Evolutionary conservation across 106 monocot genomes (phyloP).

Genomic region (Vanilla planifolia): DNA sequence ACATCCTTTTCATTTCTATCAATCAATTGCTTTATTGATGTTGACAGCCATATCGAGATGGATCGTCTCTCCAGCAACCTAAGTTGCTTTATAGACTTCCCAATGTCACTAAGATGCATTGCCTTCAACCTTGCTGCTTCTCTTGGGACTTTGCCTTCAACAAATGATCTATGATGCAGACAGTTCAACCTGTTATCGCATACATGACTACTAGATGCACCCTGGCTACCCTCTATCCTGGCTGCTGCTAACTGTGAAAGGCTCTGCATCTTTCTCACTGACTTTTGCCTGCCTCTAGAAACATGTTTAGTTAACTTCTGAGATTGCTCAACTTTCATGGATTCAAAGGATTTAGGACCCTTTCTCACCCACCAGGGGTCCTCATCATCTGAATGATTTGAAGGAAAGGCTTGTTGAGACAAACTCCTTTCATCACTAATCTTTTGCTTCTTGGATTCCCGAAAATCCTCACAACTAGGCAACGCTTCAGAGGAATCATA

Average conservation of each 20-base stretch:
- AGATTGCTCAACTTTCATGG: constrained; percentile 59
- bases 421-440: constrained; percentile 43
- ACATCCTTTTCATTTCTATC: constrained; percentile 57
- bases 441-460: constrained; percentile 64
- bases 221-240: constrained; percentile 88
- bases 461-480: constrained; percentile 63
- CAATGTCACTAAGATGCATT: constrained; percentile 46
- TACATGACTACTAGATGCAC: constrained; percentile 94
- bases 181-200: constrained; percentile 80
- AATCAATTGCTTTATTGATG: constrained; percentile 44
- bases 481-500: constrained; percentile 38
- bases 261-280: constrained; percentile 79
- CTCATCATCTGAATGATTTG: constrained; percentile 67
- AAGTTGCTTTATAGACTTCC: constrained; percentile 54
- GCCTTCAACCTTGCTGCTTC: constrained; percentile 29
- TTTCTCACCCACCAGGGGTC: constrained; percentile 90
- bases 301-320: constrained; percentile 51
- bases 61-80: constrained; percentile 77
- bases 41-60: constrained; percentile 74
- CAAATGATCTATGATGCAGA: constrained; percentile 52
- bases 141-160: constrained; percentile 40
- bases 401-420: constrained; percentile 28
- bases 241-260: constrained; percentile 76
- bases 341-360: constrained; percentile 56
- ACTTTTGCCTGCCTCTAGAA: constrained; percentile 68